Conservation (phyloP, 1,284 basidiomycete genomes). For the Fomitiporia mediterranea region DNA sequence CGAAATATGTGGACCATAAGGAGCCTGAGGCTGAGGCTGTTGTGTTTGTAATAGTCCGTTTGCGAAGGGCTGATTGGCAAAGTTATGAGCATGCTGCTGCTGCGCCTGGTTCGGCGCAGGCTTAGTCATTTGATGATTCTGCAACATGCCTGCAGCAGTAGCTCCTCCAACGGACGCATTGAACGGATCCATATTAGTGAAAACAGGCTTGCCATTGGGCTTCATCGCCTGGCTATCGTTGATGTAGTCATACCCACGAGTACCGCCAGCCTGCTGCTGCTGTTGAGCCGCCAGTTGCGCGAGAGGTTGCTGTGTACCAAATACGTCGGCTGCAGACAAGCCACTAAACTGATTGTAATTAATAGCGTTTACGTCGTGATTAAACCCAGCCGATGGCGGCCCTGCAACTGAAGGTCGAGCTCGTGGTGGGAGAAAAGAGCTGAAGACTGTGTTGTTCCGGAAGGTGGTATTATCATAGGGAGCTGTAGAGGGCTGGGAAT, state of each 20-base stretch:
- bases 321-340: conserved; percentile 21
- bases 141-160: conserved; percentile 20
- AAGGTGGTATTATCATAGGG: conserved; percentile 26
- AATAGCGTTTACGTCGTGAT: conserved; percentile 12
- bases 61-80: conserved; percentile 30
- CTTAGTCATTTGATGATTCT: conserved; percentile 33
- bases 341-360: conserved; percentile 16
- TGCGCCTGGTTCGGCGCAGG: conserved; percentile 25
- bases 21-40: conserved; percentile 62
- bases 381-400: conserved; percentile 12
- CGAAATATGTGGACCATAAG: conserved; percentile 64
- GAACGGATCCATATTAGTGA: conserved; percentile 20
- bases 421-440: conserved; percentile 29
- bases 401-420: conserved; percentile 9
- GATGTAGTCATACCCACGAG: conserved; percentile 17
- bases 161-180: conserved; percentile 12
- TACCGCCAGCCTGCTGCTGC: conserved; percentile 9
- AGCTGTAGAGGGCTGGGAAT: conserved; percentile 34
- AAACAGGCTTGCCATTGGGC: conserved; percentile 17
- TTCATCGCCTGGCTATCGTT: conserved; percentile 17
- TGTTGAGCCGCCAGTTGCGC: conserved; percentile 12
- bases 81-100: conserved; percentile 23
- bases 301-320: conserved; percentile 19
- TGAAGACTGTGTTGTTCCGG: conserved; percentile 34
- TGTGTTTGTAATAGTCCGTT: conserved; percentile 32